Evolutionary conservation across 257 asterid genomes (phyloP).

Genomic region (Osmanthus fragrans): DNA sequence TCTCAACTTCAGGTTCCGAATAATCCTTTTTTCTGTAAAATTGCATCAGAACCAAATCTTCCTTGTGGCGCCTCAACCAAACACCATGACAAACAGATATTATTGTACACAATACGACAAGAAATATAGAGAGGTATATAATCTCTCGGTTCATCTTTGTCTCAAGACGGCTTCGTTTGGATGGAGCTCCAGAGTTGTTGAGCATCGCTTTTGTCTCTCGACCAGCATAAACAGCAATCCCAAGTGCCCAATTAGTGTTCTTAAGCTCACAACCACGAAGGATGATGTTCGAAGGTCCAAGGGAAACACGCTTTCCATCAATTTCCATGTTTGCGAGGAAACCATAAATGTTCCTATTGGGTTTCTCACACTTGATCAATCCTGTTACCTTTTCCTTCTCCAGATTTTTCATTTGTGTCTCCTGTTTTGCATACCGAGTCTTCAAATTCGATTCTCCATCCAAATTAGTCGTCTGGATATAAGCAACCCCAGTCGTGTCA

Average conservation of each 20-base stretch:
- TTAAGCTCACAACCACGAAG: constrained; percentile 95
- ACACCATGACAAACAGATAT: constrained; percentile 69
- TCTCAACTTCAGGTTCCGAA: constrained; percentile 41
- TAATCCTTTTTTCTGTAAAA: constrained; percentile 74
- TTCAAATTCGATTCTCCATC: constrained; percentile 97
- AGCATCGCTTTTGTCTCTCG: constrained; percentile 97
- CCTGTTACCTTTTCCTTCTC: constrained; percentile 50
- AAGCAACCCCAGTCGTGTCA: constrained; percentile 88
- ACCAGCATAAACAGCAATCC: constrained; percentile 89
- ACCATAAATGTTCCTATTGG: constrained; percentile 92
- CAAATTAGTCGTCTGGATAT: constrained; percentile 86
- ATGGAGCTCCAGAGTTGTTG: constrained; percentile 95
- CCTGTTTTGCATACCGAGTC: constrained; percentile 97
- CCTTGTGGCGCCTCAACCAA: constrained; percentile 76
- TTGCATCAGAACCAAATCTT: constrained; percentile 72
- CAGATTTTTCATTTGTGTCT: constrained; percentile 61
- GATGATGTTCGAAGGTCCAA: constrained; percentile 90
- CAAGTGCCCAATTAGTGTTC: constrained; percentile 92
- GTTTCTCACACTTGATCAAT: constrained; percentile 88
- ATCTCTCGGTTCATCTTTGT: constrained; percentile 85
- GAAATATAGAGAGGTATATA: constrained; percentile 70
- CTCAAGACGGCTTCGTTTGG: constrained; percentile 93
- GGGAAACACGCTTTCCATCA: constrained; percentile 83
- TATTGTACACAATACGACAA: constrained; percentile 58
- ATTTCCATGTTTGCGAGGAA: constrained; percentile 87